These are phyloP conservation scores for Candida alai DNA, from an alignment of 805 yeast species.

Conservation along the genomic window DNA sequence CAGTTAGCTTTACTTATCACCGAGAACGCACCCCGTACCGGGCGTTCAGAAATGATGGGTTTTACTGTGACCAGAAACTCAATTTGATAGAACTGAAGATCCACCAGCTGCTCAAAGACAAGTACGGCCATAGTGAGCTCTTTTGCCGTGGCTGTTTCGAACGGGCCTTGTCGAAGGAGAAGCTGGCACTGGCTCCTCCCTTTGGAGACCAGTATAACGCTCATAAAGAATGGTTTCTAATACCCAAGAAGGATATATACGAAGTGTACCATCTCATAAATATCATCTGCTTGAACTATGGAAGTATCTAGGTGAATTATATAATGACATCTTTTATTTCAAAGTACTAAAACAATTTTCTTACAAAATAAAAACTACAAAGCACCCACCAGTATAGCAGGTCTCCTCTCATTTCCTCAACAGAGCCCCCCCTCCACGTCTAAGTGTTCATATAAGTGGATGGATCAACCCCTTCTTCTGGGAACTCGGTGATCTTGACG, in stretches of 20 bases:
- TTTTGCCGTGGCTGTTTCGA: slow-evolving; percentile 51
- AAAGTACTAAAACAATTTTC: not conserved
- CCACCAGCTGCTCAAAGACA: slow-evolving; percentile 33
- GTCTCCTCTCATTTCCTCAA: too few relatives aligned
- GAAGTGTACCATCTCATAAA: slow-evolving; percentile 33
- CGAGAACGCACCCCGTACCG: slow-evolving; percentile 5
- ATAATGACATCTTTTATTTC: not conserved
- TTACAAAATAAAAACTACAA: slow-evolving; percentile 1
- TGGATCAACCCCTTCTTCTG: slow-evolving; percentile 97
- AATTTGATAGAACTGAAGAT: slow-evolving; percentile 38
- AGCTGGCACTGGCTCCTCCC: slow-evolving; percentile 3
- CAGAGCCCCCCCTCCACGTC: too few relatives aligned
- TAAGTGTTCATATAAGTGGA: slow-evolving; percentile 96
- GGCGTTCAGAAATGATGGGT: slow-evolving; percentile 30
- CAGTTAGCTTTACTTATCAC: too few relatives aligned
- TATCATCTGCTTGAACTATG: slow-evolving; percentile 13
- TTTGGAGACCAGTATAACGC: slow-evolving; percentile 21
- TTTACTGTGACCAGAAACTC: slow-evolving; percentile 28
- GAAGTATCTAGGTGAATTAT: not conserved
- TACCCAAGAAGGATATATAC: slow-evolving; percentile 40
- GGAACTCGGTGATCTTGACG: slow-evolving; percentile 91
- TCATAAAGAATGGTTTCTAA: slow-evolving; percentile 57
- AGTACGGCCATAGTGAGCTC: slow-evolving; percentile 47
- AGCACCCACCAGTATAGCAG: not conserved
- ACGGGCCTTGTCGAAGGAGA: slow-evolving; percentile 1